Base-by-base conservation (phyloP, 768 basidiomycete species). In the Mycena indigotica region DNA sequence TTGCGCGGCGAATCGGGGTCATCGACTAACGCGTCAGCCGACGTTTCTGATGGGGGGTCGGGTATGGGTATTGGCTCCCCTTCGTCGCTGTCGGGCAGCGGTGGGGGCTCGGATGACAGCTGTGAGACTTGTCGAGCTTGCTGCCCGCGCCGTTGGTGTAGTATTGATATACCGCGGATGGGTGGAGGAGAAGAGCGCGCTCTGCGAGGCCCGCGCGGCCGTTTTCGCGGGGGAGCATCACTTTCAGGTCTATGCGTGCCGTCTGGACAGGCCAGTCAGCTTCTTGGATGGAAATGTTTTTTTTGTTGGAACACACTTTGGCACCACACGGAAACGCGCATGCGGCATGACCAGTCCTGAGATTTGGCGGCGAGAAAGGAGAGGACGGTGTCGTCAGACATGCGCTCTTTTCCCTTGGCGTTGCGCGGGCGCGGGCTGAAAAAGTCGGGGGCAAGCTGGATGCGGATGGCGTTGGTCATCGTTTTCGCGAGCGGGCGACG, bases 331-430 rank as follows among this genome's bases (percentile, higher is more conserved):
- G 79, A 76, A 65, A 83, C 79, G 50, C 73, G 77, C 51, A 73
- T 69, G 50, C 75, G 72, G 68, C 75, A 83, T 53, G 79, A 77
- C 74, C 81, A 79, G 60, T 76, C 78, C 55, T 76, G 70, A 65
- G 75, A 78, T 51, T 71, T 70, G 39, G 71, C 66, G n/a, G 73
- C 67, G 62, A 69, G 66, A 24, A 66, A 62, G 48, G 73, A 66
- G 17, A 60, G 68, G 50, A 70, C 72, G 28, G 71, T 69, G 49
- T 67, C 45, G 41, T 71, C 67, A 46, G 65, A 58, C 21, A 73
- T 77, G 65, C 73, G 80, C 64, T 76, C 80, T 70, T 86, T 86
- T 28, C 83, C 83, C 65, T 84, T 86, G 51, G 67, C 71, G 53
- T 73, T 75, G 55, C 80, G 74, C 8, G 84, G 79, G 28, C 72